Base-by-base conservation (phyloP, 1,284 basidiomycete genomes). In the Phellopilus nigrolimitatus region DNA sequence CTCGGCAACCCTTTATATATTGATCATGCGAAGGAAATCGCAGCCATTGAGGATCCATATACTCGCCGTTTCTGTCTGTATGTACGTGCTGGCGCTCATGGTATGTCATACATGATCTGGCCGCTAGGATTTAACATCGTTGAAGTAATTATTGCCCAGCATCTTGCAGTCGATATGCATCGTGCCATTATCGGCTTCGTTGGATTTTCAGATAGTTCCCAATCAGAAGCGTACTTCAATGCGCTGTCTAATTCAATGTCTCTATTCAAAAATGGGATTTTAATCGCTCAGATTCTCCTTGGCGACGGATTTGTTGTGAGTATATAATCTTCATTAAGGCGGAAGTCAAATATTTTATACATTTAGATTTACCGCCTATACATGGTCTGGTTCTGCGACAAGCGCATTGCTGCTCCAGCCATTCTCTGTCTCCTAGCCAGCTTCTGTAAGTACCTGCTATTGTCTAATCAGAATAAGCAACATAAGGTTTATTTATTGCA, bases 171-270 rank as follows among this genome's bases (percentile, higher is more conserved):
- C n/a, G 54, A 58, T 31, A 54, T 53, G 28, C 44, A 31, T 8
- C 56, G 57, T 19, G 54, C 56, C 19, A 47, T 59, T 36, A 49
- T 54, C 24, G 58, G 54, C 15, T 59, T 59, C 46, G 56, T 59
- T 31, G 52, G 31, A 31, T 38, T 34, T 30, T 38, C 45, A 15
- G 42, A 57, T 27, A 38, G 24, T 4, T 39, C 45, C 4, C 56
- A 56, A 12, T 54, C 58, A 6, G 30, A 48, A 22, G 51, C 24
- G 4, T 59, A 53, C 46, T 59, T 57, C 36, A 50, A 47, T 22
- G 41, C 56, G 36, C 47, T 56, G 15, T 57, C 49, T 21, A 37
- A 56, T 4, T 57, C 49, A 27, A 51, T 54, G 17, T 43, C 55
- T 25, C 42, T 59, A 13, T 53, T 57, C 39, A 49, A 51, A 30